Evolutionary conservation across 495 filamentous ascomycete genomes (phyloP), one percentile per base, ranked within the genome.

Genomic region (Penicillium steckii): DNA sequence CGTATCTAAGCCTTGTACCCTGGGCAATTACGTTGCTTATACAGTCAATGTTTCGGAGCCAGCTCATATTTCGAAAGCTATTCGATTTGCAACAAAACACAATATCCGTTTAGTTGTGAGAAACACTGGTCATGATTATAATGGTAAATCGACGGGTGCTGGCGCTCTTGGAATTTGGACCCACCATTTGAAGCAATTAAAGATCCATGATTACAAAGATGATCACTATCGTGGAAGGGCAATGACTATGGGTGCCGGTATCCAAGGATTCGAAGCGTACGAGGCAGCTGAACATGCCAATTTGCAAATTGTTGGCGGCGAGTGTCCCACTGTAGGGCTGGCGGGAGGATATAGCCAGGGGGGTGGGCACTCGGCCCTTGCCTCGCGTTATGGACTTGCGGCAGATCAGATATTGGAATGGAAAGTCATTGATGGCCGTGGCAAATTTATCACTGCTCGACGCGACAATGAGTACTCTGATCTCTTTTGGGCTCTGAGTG

Each of bases 401-500:
- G 83, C 84, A 0, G 86, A 90, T 56, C 75, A 84, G 27, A 76
- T 83, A 1, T 70, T 88, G 4, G 74, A 84, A 55, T 81, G 80
- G 70, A 80, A 86, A 49, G 69, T 88, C 0, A 76, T 89, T 3
- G 82, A 79, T 2, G 72, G 70, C 0, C 48, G 44, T 0, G 85
- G 86, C 0, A 57, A 61, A 17, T 52, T 81, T 15, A 44, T 85
- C 24, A 76, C 66, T 0, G 79, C 77, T 4, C 82, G 79, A 46
- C 77, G 79, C 41, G 61, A 64, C 8, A 78, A 72, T 38, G 68
- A 80, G 53, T 76, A 86, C 51, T 42, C 66, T 1, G 85, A 88
- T 60, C 58, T 89, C 6, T 88, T 84, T 63, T 88, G 83, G 84
- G 86, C 86, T 8, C 71, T 87, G 32, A 72, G 79, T 27, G 86